Percentiles rank a stretch among this genome's conserved stretches.
Conservation (phyloP, 805 yeast genomes). For the Hanseniaspora lindneri region DNA sequence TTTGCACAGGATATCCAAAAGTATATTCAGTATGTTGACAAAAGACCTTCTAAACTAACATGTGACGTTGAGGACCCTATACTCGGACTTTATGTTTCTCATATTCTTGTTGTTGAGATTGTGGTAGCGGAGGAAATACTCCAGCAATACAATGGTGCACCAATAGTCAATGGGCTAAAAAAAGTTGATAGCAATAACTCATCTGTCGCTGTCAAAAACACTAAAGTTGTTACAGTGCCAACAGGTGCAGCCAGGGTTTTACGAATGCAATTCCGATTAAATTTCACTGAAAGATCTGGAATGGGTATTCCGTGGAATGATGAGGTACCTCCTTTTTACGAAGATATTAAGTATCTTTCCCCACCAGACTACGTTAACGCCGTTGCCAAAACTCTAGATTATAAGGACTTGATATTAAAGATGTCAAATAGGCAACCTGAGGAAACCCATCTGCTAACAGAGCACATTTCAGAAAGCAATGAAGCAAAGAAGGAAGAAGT, state of each 20-base stretch:
- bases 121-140: constrained; percentile 86
- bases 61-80: constrained; percentile 78
- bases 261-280: constrained; percentile 85
- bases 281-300: constrained; percentile 81
- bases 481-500: constrained; percentile 1
- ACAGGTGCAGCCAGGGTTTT: constrained; percentile 93
- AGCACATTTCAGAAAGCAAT: too few relatives aligned
- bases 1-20: constrained; percentile 23
- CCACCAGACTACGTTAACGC: constrained; percentile 66
- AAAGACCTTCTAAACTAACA: constrained; percentile 36
- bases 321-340: constrained; percentile 95
- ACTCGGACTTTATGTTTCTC: constrained; percentile 64
- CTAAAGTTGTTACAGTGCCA: constrained; percentile 47
- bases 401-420: background rate
- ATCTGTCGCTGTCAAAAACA: background rate
- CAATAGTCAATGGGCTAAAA: constrained; percentile 17
- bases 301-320: constrained; percentile 97
- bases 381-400: background rate
- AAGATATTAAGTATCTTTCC: constrained; percentile 64
- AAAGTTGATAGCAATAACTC: constrained; percentile 9
- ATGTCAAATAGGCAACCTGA: background rate
- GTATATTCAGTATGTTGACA: constrained; percentile 22
- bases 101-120: constrained; percentile 68
- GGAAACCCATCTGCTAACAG: background rate
- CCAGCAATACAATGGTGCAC: constrained; percentile 31